Evolutionary conservation across 768 basidiomycete species (phyloP).

Genomic region (Glaciozyma martinii): DNA sequence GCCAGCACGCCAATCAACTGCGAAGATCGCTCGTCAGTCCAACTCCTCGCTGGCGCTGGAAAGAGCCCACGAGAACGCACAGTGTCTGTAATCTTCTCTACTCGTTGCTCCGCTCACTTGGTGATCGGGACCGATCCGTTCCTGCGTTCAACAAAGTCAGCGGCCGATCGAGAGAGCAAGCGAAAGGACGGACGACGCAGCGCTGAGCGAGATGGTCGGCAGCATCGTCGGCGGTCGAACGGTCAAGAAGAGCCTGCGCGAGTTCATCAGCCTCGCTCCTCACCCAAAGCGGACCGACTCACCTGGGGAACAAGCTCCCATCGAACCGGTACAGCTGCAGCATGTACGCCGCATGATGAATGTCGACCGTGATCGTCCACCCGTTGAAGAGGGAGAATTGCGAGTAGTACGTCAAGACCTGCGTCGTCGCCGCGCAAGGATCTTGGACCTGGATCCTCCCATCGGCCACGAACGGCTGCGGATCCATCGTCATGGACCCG

Average conservation of each 20-base stretch:
- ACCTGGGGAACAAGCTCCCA: constrained; percentile 56
- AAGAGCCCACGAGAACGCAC: background rate
- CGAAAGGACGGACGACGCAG: background rate
- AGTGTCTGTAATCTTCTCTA: background rate
- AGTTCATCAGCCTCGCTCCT: background rate
- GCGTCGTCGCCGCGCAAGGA: constrained; percentile 77
- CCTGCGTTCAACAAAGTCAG: background rate
- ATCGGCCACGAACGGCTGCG: constrained; percentile 62
- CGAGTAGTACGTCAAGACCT: constrained; percentile 79
- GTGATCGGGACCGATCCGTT: background rate
- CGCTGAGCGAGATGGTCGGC: constrained; percentile 18
- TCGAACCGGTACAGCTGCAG: constrained; percentile 72
- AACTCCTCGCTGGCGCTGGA: no score
- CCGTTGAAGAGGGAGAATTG: constrained; percentile 54
- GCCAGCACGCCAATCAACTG: no score
- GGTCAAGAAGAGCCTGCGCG: constrained; percentile 35
- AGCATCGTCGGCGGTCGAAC: constrained; percentile 32
- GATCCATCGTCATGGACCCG: constrained; percentile 57
- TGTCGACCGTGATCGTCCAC: constrained; percentile 70
- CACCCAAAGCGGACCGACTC: background rate
- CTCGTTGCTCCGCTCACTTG: background rate
- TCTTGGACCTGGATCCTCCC: constrained; percentile 93
- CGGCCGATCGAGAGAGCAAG: background rate
- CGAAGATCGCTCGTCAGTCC: no score
- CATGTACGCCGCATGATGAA: constrained; percentile 46